Evolutionary conservation across 352 stramenopile species (phyloP).

Genomic region (Phytophthora nicotianae): DNA sequence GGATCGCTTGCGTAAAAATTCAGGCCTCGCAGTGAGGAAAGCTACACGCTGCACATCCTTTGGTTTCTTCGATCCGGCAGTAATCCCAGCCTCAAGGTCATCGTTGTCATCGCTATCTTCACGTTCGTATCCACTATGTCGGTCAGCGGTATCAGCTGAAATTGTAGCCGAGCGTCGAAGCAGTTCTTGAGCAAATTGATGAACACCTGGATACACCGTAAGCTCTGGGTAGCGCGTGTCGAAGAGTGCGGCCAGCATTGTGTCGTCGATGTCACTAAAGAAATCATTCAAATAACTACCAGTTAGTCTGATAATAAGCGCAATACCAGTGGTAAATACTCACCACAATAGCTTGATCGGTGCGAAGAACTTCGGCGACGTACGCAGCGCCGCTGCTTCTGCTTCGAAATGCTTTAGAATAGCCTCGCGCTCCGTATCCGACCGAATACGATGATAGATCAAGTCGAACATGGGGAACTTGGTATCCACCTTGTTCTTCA

Average conservation of each 20-base stretch:
- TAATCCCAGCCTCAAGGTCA: slow-evolving; percentile 24
- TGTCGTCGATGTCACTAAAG: slow-evolving; percentile 83
- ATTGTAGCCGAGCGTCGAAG: slow-evolving; percentile 43
- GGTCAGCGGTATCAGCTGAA: slow-evolving; percentile 21
- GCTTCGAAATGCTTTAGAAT: slow-evolving; percentile 74
- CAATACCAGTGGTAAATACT: slow-evolving; percentile 3
- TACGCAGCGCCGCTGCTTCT: slow-evolving; percentile 43
- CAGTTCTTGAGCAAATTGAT: slow-evolving; percentile 84
- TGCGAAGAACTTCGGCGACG: slow-evolving; percentile 39
- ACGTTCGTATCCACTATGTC: slow-evolving; percentile 30
- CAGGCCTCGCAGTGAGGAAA: slow-evolving; percentile 77
- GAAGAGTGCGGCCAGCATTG: slow-evolving; percentile 76
- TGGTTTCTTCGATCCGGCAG: slow-evolving; percentile 11
- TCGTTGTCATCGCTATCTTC: slow-evolving; percentile 38
- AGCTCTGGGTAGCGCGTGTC: slow-evolving; percentile 82
- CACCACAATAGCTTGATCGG: slow-evolving; percentile 79
- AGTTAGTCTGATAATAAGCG: background rate
- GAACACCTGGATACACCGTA: slow-evolving; percentile 81
- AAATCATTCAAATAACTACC: background rate
- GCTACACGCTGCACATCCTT: slow-evolving; percentile 56
- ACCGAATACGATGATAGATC: slow-evolving; percentile 67
- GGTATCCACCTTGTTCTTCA: slow-evolving; percentile 76
- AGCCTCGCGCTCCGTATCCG: slow-evolving; percentile 42
- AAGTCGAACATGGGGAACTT: slow-evolving; percentile 73
- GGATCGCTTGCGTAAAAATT: slow-evolving; percentile 70